A percentile compares a stretch with the other conserved stretches of the same genome.
Conservation (phyloP, 116 monocot genomes). For the Trichopus zeylanicus region DNA sequence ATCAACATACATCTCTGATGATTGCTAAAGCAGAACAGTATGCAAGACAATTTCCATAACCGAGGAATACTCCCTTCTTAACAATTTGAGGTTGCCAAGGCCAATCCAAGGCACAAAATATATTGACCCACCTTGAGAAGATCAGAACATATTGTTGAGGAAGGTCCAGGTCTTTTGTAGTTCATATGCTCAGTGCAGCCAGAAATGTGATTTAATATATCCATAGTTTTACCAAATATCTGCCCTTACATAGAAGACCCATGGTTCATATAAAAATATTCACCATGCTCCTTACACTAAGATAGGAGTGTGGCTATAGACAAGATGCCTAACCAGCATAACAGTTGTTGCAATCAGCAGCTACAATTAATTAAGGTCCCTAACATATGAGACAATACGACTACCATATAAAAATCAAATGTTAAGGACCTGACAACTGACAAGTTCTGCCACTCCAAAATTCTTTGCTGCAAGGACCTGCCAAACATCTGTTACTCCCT, state of each 20-base stretch:
- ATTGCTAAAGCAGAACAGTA: neutral
- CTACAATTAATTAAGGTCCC: neutral
- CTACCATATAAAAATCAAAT: constrained; percentile 15
- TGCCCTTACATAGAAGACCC: no score
- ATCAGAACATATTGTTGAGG: no score
- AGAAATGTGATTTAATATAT: no score
- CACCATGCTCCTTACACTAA: no score
- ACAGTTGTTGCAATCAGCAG: neutral
- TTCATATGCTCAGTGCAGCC: neutral
- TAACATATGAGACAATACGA: neutral
- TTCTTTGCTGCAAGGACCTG: constrained; percentile 55
- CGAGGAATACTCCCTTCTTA: neutral
- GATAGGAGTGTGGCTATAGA: no score
- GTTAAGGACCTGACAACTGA: constrained; percentile 70
- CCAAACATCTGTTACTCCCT: constrained; percentile 44
- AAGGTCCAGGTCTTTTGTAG: neutral
- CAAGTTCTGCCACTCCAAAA: constrained; percentile 52
- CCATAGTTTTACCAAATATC: no score
- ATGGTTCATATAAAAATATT: no score
- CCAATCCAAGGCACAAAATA: neutral
- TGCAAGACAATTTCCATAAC: neutral
- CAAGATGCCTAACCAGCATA: neutral
- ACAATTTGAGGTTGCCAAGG: neutral
- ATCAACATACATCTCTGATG: neutral
- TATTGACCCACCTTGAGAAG: neutral